Evolutionary conservation across 2,329 filamentous ascomycete species (phyloP).

Genomic region (Zalaria sp.): DNA sequence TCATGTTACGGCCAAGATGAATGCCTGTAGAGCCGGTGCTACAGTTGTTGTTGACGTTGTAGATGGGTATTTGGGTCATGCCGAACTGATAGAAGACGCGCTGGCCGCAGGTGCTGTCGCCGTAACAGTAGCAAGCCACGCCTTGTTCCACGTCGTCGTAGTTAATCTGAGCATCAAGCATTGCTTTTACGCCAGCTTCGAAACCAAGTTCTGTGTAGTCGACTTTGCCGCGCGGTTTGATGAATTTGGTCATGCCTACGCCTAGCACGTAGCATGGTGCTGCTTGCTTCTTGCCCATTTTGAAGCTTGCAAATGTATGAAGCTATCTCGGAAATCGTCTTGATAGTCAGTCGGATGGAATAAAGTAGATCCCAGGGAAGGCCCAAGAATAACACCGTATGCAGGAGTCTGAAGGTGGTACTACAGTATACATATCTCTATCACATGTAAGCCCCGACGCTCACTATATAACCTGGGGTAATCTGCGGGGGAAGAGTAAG

Average conservation of each 20-base stretch:
- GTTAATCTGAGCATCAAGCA: slow-evolving; percentile 72
- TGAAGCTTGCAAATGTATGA: neutral
- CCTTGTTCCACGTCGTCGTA: slow-evolving; percentile 95
- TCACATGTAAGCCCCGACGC: no score
- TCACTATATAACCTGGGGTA: no score
- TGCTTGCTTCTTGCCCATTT: slow-evolving; percentile 22
- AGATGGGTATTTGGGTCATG: slow-evolving; percentile 90
- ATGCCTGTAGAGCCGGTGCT: slow-evolving; percentile 88
- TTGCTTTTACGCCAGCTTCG: slow-evolving; percentile 79
- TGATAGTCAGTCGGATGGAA: no score
- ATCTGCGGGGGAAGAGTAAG: no score
- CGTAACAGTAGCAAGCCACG: slow-evolving; percentile 96
- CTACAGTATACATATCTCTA: no score
- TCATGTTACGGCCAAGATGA: slow-evolving; percentile 66
- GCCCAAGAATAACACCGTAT: no score
- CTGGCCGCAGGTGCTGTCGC: slow-evolving; percentile 88
- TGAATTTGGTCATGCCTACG: slow-evolving; percentile 98
- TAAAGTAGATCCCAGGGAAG: no score
- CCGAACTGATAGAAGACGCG: slow-evolving; percentile 98
- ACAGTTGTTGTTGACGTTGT: slow-evolving; percentile 99
- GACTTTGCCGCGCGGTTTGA: slow-evolving; percentile 87
- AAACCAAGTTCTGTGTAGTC: slow-evolving; percentile 92
- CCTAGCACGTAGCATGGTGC: slow-evolving; percentile 73
- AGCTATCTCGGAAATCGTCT: no score
- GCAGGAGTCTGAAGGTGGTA: no score